These are phyloP conservation scores for Aureobasidium leucospermi DNA, from an alignment of 2,329 filamentous ascomycete species.

Conservation along the genomic window DNA sequence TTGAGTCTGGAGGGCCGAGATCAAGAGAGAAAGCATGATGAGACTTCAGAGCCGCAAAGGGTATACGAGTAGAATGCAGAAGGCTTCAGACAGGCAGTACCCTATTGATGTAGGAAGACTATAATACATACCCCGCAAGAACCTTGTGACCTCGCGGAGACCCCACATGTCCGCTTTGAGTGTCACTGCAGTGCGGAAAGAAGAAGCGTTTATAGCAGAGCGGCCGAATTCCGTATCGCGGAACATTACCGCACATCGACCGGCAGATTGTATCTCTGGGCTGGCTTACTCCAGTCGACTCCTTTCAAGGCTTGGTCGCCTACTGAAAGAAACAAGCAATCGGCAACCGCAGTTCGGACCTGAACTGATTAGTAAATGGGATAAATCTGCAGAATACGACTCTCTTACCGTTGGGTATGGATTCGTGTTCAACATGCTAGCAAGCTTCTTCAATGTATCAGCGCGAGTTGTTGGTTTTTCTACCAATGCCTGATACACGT, in stretches of 20 bases:
- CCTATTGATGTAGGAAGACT: neutral
- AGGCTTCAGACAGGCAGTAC: too few relatives aligned
- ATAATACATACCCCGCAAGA: neutral
- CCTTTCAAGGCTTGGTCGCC: slow-evolving; percentile 23
- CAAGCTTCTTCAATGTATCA: slow-evolving; percentile 61
- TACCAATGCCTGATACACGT: slow-evolving; percentile 67
- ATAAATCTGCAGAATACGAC: neutral
- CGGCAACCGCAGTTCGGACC: slow-evolving; percentile 46
- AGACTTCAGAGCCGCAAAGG: neutral
- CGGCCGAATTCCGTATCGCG: slow-evolving; percentile 1
- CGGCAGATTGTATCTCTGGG: slow-evolving; percentile 4
- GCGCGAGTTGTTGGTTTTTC: slow-evolving; percentile 42
- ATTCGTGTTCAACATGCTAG: slow-evolving; percentile 62
- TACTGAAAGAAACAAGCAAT: slow-evolving; percentile 34
- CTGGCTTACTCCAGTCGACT: slow-evolving; percentile 20
- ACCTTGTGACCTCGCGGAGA: neutral
- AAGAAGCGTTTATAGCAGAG: neutral
- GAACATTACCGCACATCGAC: slow-evolving; percentile 1
- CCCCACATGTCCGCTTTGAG: neutral
- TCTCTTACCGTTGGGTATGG: slow-evolving; percentile 67
- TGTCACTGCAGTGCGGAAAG: neutral
- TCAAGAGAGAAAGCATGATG: slow-evolving; percentile 16
- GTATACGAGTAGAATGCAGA: neutral
- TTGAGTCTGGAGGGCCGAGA: slow-evolving; percentile 12
- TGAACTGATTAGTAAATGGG: neutral